Percentiles rank a stretch among this genome's conserved stretches.
These are phyloP conservation scores for Suillus weaverae DNA, from an alignment of 768 basidiomycete species.

Conservation along the genomic window DNA sequence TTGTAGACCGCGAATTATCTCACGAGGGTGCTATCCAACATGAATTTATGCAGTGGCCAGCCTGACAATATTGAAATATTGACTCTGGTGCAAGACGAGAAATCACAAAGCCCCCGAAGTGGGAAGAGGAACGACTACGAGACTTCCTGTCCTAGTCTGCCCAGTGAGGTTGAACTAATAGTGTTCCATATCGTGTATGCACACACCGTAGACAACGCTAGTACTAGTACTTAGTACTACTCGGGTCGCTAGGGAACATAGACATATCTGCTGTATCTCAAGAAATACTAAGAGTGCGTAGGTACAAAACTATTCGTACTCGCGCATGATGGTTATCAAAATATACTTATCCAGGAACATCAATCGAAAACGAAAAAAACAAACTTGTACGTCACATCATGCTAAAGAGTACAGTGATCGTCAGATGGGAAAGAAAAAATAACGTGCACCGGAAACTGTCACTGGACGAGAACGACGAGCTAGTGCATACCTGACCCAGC, in stretches of 20 bases:
- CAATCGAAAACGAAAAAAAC: background rate
- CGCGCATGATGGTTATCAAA: background rate
- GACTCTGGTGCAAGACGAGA: background rate
- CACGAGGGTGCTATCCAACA: background rate
- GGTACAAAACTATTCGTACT: conserved; percentile 2
- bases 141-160: background rate
- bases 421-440: background rate
- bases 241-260: background rate
- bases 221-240: too few relatives aligned
- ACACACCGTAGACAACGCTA: background rate
- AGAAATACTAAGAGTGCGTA: conserved; percentile 1
- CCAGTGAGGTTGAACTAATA: background rate
- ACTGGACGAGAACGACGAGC: background rate
- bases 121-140: background rate
- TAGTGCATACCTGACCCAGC: conserved; percentile 14
- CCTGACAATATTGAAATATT: background rate
- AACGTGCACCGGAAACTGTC: background rate
- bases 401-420: background rate
- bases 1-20: background rate
- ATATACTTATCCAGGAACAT: conserved; percentile 1
- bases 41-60: background rate
- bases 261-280: conserved; percentile 3
- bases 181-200: background rate
- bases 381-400: background rate
- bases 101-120: background rate